A percentile compares a stretch with the other conserved stretches of the same genome.
These are phyloP conservation scores for Gomphus sp. DNA, from an alignment of 1,284 basidiomycete genomes.

Conservation along the genomic window DNA sequence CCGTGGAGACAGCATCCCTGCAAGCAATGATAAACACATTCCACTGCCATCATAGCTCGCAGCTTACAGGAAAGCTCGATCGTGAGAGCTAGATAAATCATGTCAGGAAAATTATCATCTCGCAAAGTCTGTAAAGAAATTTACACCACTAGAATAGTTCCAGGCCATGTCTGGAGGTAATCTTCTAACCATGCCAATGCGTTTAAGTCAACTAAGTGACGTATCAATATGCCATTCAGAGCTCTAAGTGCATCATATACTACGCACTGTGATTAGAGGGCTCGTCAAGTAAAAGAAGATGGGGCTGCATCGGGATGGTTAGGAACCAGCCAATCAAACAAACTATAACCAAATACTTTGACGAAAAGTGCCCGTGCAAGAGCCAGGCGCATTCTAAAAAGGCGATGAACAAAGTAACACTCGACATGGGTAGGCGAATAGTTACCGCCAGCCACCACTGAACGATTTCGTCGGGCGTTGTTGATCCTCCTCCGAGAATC, in stretches of 20 bases:
- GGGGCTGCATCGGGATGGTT: slow-evolving; percentile 35
- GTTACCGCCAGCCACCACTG: slow-evolving; percentile 93
- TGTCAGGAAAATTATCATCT: slow-evolving; percentile 6
- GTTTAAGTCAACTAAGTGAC: slow-evolving; percentile 59
- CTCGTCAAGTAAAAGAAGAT: slow-evolving; percentile 85
- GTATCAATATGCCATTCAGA: neutral
- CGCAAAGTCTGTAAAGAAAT: slow-evolving; percentile 18
- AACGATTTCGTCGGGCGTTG: slow-evolving; percentile 76
- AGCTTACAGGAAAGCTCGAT: slow-evolving; percentile 87
- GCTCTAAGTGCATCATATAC: neutral
- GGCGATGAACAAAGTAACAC: neutral
- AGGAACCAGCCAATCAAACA: neutral
- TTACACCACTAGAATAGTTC: slow-evolving; percentile 90
- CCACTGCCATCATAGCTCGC: neutral
- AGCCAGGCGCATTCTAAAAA: slow-evolving; percentile 69
- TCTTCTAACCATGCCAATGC: slow-evolving; percentile 87
- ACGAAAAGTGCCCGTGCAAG: slow-evolving; percentile 89
- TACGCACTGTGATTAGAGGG: slow-evolving; percentile 91
- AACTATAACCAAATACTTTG: slow-evolving; percentile 44
- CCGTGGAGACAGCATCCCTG: slow-evolving; percentile 89
- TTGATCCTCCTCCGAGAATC: slow-evolving; percentile 88
- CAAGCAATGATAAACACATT: slow-evolving; percentile 5
- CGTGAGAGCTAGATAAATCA: slow-evolving; percentile 67
- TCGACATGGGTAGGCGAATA: neutral
- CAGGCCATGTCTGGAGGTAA: slow-evolving; percentile 94